phyloP scores from a whole-genome alignment of 768 basidiomycete species.

The Termitomyces sp. region DNA sequence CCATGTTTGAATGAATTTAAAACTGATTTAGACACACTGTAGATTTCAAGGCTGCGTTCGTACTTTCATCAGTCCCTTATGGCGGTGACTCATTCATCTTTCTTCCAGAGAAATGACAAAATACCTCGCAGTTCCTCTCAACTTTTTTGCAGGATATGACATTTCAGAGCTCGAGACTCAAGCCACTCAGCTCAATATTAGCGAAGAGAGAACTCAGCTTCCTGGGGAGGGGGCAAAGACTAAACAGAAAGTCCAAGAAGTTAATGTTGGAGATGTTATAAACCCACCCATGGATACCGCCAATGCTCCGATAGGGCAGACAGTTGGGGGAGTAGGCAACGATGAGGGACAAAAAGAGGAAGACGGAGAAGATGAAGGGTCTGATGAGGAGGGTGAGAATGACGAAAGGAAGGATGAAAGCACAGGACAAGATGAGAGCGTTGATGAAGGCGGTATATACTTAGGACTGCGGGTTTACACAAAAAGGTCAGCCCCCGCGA shows the following conservation, averaged over 20 bases:
- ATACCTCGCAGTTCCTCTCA: slow-evolving; percentile 20
- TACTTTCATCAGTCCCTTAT: neutral
- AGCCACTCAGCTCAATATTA: slow-evolving; percentile 4
- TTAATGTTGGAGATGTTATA: neutral
- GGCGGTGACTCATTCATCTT: neutral
- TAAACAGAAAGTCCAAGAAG: neutral
- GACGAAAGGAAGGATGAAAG: neutral
- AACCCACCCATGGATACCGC: neutral
- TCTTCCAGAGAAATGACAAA: slow-evolving; percentile 10
- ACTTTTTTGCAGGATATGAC: slow-evolving; percentile 24
- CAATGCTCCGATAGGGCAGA: neutral
- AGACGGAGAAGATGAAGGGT: neutral
- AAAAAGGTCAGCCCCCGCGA: slow-evolving; percentile 21
- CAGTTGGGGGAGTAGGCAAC: neutral
- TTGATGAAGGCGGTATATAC: slow-evolving; percentile 19
- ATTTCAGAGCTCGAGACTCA: slow-evolving; percentile 20
- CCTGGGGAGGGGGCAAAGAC: neutral
- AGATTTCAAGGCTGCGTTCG: slow-evolving; percentile 21
- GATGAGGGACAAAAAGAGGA: neutral
- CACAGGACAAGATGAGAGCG: neutral
- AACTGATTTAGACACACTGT: neutral
- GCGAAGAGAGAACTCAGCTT: neutral
- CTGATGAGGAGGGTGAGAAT: neutral
- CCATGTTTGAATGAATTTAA: neutral
- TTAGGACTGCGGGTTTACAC: slow-evolving; percentile 36